Base-by-base conservation (phyloP, 2,329 filamentous ascomycete species). In the Beauveria sp. region DNA sequence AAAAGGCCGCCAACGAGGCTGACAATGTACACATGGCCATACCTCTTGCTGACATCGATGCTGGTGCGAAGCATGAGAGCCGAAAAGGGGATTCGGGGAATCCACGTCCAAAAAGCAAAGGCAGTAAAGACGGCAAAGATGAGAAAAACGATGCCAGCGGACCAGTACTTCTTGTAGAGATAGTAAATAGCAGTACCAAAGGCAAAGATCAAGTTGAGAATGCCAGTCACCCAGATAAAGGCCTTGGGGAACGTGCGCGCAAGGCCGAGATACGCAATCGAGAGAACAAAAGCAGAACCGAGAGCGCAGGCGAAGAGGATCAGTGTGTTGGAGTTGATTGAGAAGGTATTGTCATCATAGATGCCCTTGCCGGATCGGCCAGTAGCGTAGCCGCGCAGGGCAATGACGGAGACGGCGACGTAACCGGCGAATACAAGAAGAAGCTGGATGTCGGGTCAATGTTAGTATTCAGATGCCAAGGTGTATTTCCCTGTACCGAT, bases 181-280 rank as follows among this genome's bases (percentile, higher is more conserved):
- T 96, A 96, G 75, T 92, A 96, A 58, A 93, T 86, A 10, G 90
- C 91, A 0, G 91, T 96, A 1, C 84, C 93, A n/a, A 97, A 78
- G 0, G 90, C 91, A 68, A 91, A 88, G 60, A 88, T 77, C 68
- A 96, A 89, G 73, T 97, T 96, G 62, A 96, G 79, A 57, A 96
- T 93, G 14, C 91, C 91, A 0, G 92, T 96, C 45, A 92, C 84
- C 90, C 91, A 97, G 71, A 97, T 96, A 67, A 96, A 92, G 70
- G 91, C 85, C 76, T 95, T 96, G 3, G 93, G 92, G 66, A 93
- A 93, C 52, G 83, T 76, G 61, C 91, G 85, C 7, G 90, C 89
- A 2, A 87, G 73, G 74, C 86, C 85, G 68, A 97, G 85, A 72
- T 97, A 98, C 24, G 76, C 80, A 70, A 86, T 89, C 42, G 90